A percentile compares a stretch with the other conserved stretches of the same genome.
Conservation (phyloP, 176 grass and related monocot genomes). For the Lolium rigidum region DNA sequence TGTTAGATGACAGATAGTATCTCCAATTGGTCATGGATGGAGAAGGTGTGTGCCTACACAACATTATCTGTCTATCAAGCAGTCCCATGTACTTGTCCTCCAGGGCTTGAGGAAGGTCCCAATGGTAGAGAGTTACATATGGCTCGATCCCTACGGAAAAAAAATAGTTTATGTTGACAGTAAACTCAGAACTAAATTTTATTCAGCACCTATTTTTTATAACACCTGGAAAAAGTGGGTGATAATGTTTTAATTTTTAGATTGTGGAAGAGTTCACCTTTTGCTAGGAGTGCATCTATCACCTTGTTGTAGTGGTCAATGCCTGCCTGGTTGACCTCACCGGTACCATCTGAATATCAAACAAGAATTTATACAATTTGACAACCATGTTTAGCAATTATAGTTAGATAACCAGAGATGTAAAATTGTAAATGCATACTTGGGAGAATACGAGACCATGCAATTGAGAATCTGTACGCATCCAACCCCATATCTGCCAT, state of each 20-base stretch:
- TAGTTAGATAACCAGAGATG: neutral
- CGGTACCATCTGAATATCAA: slow-evolving; percentile 60
- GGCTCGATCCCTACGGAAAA: slow-evolving; percentile 53
- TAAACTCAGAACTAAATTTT: neutral
- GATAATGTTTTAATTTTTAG: neutral
- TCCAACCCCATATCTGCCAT: slow-evolving; percentile 86
- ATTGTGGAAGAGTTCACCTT: slow-evolving; percentile 44
- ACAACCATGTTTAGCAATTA: neutral
- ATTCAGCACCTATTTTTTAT: neutral
- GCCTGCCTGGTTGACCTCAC: slow-evolving; percentile 66
- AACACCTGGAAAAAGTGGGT: neutral
- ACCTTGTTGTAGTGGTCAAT: slow-evolving; percentile 77
- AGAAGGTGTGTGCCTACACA: neutral
- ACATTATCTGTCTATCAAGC: slow-evolving; percentile 63
- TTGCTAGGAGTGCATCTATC: slow-evolving; percentile 65
- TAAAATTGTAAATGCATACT: slow-evolving; percentile 38
- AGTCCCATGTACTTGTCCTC: slow-evolving; percentile 68
- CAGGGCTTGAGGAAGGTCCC: slow-evolving; percentile 82
- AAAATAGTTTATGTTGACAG: neutral
- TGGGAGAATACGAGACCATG: slow-evolving; percentile 75
- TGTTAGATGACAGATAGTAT: neutral
- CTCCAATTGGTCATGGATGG: neutral
- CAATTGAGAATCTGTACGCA: slow-evolving; percentile 81
- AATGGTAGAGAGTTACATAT: slow-evolving; percentile 69
- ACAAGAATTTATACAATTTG: neutral